Base-by-base conservation (phyloP, 2,329 filamentous ascomycete genomes). In the Periconia sp. region DNA sequence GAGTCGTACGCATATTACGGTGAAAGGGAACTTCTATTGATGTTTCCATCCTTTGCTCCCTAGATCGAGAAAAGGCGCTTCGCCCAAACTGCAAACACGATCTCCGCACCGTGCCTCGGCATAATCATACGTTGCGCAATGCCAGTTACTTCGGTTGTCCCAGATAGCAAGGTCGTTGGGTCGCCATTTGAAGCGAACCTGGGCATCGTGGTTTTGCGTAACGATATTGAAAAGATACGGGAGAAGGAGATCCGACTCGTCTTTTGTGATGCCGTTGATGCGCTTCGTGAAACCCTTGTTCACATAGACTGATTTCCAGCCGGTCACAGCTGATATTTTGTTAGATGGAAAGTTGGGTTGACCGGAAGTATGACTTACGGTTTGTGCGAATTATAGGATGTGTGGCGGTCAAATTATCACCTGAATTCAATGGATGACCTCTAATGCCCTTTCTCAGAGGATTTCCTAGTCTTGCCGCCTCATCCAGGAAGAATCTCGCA, bases 51-150 rank as follows among this genome's bases (percentile, higher is more conserved):
- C 76, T 17, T 68, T 77, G 60, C 81, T 83, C 10, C 76, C 71
- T 0, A 80, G 76, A 56, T 85, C 82, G 5, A 82, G 64, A 57
- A 81, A 85, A 1, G 83, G 82, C 80, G 84, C 60, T 68, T 77
- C 74, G 81, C 84, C 13, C 79, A 84, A 6, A 85, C 76, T 8
- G 78, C 80, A 8, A 2, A 86, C 82, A 0, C 80, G 58, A 40
- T 69, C 66, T 76, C 18, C 84, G 65, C 63, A 84, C 77, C 23
- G 81, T 78, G 47, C 77, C 74, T 45, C 84, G 14, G 78, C 77
- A 43, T 87, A 88, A 59, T 89, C 86, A 57, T 82, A 86, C 0
- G 84, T 88, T 0, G 84, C 85, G 37, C 80, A 81, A 59, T 86
- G 84, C 68, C 82, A 85, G 1, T 74, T 79, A 49, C 79, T 81